Base-by-base conservation (phyloP, 2,329 filamentous ascomycete genomes). In the Claviceps sp. region DNA sequence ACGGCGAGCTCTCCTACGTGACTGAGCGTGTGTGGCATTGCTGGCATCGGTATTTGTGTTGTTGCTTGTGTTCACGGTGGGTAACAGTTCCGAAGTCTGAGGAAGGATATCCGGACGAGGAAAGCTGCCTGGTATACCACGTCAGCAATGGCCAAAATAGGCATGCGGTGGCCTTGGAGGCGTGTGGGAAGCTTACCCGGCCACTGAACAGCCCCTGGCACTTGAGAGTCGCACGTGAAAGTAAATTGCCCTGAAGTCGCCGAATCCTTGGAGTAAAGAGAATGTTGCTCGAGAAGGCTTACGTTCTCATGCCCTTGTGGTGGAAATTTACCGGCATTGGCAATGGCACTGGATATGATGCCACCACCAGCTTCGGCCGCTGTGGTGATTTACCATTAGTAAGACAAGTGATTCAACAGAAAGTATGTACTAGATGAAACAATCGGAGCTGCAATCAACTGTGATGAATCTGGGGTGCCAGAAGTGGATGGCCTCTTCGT, bases 151-250 rank as follows among this genome's bases (percentile, higher is more conserved):
- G 5, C 5, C 13, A 47, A 18, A 37, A 20, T 5, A 11, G 37
- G 40, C 8, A n/a, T 14, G 30, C 4, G 46, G 6, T 30, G 22
- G 37, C 16, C 11, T 47, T 14, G 20, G 6, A 3, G 8, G 16
- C 36, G 18, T 18, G 20, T 4, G 26, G 26, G 13, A 16, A 36
- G 59, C 55, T 69, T 68, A 62, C 83, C 81, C 44, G 87, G 86
- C 82, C 86, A 88, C 49, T 83, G 81, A 65, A 89, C 79, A 52
- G 85, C 82, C 54, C 85, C 88, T 1, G 87, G 84, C 40, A 89
- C 88, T 63, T 93, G 89, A 1, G 90, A 91, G 61, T 94, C 87
- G 67, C 89, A 96, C 13, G 89, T 95, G 64, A 98, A 98, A 9
- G 93, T 98, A 65, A 98, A 98, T 60, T 96, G 89, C 0, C 87